Conservation (phyloP, 768 basidiomycete genomes). For the Multifurca ochricompacta region DNA sequence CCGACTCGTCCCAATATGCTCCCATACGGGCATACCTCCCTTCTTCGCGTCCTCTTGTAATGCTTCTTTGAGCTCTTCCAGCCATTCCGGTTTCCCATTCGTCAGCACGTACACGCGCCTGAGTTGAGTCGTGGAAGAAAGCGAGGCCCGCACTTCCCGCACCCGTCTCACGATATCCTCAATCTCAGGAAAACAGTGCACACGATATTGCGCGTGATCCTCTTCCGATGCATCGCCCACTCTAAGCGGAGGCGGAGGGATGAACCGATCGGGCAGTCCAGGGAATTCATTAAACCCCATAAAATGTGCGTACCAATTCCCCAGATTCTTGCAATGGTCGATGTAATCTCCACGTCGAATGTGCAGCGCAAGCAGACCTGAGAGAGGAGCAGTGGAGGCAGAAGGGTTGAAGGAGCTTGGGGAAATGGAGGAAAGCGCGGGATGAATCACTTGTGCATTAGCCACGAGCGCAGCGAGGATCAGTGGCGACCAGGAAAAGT, state of each 20-base stretch:
- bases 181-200: constrained; percentile 37
- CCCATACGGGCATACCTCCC: constrained; percentile 29
- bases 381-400: constrained; percentile 23
- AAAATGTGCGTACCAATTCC: constrained; percentile 29
- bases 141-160: constrained; percentile 26
- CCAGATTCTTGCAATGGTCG: constrained; percentile 36
- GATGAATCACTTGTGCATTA: constrained; percentile 26
- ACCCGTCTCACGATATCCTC: constrained; percentile 35
- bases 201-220: constrained; percentile 27
- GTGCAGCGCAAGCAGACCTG: constrained; percentile 40
- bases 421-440: not conserved
- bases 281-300: constrained; percentile 40
- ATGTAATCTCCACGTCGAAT: constrained; percentile 44
- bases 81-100: constrained; percentile 36
- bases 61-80: constrained; percentile 31
- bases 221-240: constrained; percentile 18
- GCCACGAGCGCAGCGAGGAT: constrained; percentile 28
- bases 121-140: constrained; percentile 25
- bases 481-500: constrained; percentile 34
- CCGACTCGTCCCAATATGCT: constrained; percentile 31
- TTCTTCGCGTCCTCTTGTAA: constrained; percentile 21
- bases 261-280: constrained; percentile 32
- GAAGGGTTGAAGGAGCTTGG: not conserved
- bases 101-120: constrained; percentile 40
- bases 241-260: constrained; percentile 26